Conservation (phyloP, 495 filamentous ascomycete species). For the Aspergillus bridgeri region DNA sequence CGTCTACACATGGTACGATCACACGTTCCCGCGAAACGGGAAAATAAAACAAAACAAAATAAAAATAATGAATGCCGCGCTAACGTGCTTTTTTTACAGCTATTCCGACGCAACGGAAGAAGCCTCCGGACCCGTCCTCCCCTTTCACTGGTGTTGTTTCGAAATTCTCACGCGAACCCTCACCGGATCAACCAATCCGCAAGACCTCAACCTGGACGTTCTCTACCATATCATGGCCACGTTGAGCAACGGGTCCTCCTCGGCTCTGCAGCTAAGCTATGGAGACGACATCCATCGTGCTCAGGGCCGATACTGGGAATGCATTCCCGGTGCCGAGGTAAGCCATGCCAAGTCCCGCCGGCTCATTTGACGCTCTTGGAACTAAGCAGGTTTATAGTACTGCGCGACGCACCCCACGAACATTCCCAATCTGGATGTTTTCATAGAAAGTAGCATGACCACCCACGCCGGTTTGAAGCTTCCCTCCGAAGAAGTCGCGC, state of each 20-base stretch:
- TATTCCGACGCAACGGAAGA: slow-evolving; percentile 20
- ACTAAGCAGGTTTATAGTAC: slow-evolving; percentile 13
- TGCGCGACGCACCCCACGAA: slow-evolving; percentile 18
- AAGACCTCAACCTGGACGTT: slow-evolving; percentile 14
- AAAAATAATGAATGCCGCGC: not conserved
- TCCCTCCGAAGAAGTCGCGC: slow-evolving; percentile 2
- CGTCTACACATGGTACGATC: slow-evolving; percentile 18
- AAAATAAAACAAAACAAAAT: too few relatives aligned
- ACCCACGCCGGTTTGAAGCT: slow-evolving; percentile 4
- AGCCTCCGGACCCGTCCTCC: slow-evolving; percentile 18
- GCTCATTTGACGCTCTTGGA: not conserved
- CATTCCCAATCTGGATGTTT: slow-evolving; percentile 7
- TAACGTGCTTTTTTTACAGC: slow-evolving; percentile 5
- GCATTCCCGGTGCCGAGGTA: slow-evolving; percentile 21
- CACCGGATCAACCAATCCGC: slow-evolving; percentile 13
- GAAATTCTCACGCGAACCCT: slow-evolving; percentile 19
- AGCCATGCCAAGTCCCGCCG: not conserved
- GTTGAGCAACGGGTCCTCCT: slow-evolving; percentile 13
- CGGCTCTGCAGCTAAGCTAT: slow-evolving; percentile 15
- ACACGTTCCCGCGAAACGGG: too few relatives aligned
- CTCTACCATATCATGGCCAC: slow-evolving; percentile 18
- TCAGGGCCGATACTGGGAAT: slow-evolving; percentile 23
- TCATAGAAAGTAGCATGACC: slow-evolving; percentile 10
- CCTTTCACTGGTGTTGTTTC: slow-evolving; percentile 23
- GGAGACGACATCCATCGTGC: slow-evolving; percentile 16